Percentiles rank a stretch among this genome's conserved stretches.
Conservation (phyloP, 2,329 filamentous ascomycete species). For the Fusarium phyllophilum region DNA sequence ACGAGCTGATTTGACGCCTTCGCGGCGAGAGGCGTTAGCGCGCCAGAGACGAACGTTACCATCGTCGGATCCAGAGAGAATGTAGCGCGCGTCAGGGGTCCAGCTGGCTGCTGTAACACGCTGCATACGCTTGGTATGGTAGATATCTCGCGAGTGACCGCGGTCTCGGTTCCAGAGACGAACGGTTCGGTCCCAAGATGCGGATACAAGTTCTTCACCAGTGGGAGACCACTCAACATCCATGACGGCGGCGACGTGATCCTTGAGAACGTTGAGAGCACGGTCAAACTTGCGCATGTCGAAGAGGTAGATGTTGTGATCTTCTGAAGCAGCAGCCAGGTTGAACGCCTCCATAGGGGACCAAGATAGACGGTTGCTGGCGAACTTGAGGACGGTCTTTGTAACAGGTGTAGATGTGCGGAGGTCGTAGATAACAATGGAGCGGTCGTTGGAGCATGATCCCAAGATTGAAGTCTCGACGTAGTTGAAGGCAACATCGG, state of each 20-base stretch:
- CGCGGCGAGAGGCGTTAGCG: constrained; percentile 82
- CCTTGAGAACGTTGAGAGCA: constrained; percentile 88
- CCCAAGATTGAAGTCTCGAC: constrained; percentile 92
- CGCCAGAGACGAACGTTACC: constrained; percentile 91
- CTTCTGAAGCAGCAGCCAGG: constrained; percentile 91
- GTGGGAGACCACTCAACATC: constrained; percentile 96
- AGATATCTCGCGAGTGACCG: constrained; percentile 90
- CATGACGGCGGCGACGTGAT: constrained; percentile 92
- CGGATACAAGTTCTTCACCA: constrained; percentile 90
- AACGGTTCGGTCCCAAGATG: constrained; percentile 86
- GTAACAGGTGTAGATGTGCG: constrained; percentile 85
- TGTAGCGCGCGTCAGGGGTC: constrained; percentile 89
- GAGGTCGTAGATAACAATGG: constrained; percentile 90
- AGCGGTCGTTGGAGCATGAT: constrained; percentile 85
- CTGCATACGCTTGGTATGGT: constrained; percentile 98
- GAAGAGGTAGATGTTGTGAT: constrained; percentile 89
- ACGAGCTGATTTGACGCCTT: constrained; percentile 84
- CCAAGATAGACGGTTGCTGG: constrained; percentile 87
- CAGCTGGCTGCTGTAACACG: constrained; percentile 86
- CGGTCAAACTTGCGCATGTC: constrained; percentile 92
- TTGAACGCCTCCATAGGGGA: constrained; percentile 98
- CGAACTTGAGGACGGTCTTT: constrained; percentile 83
- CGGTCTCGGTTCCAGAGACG: constrained; percentile 83
- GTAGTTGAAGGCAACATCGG: constrained; percentile 87
- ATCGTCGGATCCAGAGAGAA: constrained; percentile 92